These are phyloP conservation scores for Hordeum marinum DNA, from an alignment of 176 grass and related monocot species.

Conservation along the genomic window DNA sequence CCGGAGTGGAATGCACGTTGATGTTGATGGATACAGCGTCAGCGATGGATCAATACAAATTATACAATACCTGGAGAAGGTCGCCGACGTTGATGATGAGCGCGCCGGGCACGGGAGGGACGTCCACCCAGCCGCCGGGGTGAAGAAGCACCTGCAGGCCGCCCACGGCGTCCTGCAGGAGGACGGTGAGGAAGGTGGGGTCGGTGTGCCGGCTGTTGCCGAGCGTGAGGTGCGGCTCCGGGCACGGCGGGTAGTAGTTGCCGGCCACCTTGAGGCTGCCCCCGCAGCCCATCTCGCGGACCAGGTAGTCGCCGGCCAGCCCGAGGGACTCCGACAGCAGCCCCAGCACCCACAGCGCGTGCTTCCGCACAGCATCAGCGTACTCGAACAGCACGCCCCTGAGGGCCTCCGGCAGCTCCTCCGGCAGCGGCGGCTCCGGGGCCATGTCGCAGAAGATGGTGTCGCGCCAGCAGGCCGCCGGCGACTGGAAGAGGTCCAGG, in stretches of 20 bases:
- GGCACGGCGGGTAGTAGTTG: conserved; percentile 94
- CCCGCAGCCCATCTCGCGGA: neutral
- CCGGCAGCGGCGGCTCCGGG: neutral
- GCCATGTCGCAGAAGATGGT: neutral
- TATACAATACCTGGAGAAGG: neutral
- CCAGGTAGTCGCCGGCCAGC: neutral
- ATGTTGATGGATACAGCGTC: neutral
- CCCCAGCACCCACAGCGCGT: neutral
- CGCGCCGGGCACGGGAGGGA: conserved; percentile 38
- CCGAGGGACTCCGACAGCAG: conserved; percentile 3
- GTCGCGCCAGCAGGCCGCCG: conserved; percentile 19
- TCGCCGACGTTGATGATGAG: conserved; percentile 56
- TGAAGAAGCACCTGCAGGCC: conserved; percentile 43
- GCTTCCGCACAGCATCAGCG: neutral
- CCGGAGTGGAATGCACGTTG: neutral
- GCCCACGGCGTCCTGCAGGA: conserved; percentile 38
- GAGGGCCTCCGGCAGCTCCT: conserved; percentile 16
- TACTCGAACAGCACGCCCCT: neutral
- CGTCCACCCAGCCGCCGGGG: conserved; percentile 34
- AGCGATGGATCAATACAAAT: too few species aligned
- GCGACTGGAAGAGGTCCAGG: conserved; percentile 22
- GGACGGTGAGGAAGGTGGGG: neutral
- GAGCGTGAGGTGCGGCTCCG: conserved; percentile 53
- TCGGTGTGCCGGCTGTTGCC: neutral
- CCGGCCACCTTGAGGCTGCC: neutral